Percentiles rank a stretch among this genome's conserved stretches.
Evolutionary conservation across 2,329 filamentous ascomycete species (phyloP).

Genomic region (Fusarium paranaense): DNA sequence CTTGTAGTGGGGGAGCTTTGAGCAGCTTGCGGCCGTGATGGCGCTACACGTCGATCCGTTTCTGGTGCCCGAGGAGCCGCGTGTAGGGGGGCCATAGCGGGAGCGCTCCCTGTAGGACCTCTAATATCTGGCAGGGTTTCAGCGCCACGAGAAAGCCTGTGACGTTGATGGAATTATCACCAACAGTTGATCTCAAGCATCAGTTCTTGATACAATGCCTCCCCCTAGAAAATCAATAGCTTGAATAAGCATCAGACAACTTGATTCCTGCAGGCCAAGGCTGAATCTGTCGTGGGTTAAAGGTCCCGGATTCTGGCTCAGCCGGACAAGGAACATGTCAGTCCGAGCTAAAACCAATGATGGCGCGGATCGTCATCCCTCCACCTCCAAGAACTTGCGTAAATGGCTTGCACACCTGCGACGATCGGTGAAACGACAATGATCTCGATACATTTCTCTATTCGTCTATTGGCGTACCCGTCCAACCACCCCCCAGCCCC

Average conservation of each 20-base stretch:
- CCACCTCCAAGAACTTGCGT: slow-evolving; percentile 37
- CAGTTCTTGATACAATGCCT: neutral
- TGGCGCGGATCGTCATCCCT: slow-evolving; percentile 16
- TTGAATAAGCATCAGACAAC: neutral
- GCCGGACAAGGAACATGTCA: slow-evolving; percentile 24
- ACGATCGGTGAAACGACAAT: slow-evolving; percentile 13
- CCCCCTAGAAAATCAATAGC: too few species aligned
- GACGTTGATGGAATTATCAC: slow-evolving; percentile 13
- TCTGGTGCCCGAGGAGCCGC: slow-evolving; percentile 29
- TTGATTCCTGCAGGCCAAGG: slow-evolving; percentile 18
- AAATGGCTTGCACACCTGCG: slow-evolving; percentile 37
- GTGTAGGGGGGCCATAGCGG: slow-evolving; percentile 20
- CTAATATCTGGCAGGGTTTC: slow-evolving; percentile 7
- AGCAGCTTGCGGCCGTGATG: neutral
- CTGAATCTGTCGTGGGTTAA: slow-evolving; percentile 5
- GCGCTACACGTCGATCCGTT: slow-evolving; percentile 27
- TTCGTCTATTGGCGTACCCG: slow-evolving; percentile 16
- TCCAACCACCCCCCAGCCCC: too few species aligned
- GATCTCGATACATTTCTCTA: slow-evolving; percentile 19
- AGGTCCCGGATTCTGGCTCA: slow-evolving; percentile 7
- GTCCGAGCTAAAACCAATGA: slow-evolving; percentile 9
- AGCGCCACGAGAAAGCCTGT: slow-evolving; percentile 15
- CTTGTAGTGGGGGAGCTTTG: slow-evolving; percentile 10
- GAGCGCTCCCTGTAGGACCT: slow-evolving; percentile 18
- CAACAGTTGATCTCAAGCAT: neutral